phyloP scores from a whole-genome alignment of 2,329 filamentous ascomycete genomes.

The Penicillium sp. region DNA sequence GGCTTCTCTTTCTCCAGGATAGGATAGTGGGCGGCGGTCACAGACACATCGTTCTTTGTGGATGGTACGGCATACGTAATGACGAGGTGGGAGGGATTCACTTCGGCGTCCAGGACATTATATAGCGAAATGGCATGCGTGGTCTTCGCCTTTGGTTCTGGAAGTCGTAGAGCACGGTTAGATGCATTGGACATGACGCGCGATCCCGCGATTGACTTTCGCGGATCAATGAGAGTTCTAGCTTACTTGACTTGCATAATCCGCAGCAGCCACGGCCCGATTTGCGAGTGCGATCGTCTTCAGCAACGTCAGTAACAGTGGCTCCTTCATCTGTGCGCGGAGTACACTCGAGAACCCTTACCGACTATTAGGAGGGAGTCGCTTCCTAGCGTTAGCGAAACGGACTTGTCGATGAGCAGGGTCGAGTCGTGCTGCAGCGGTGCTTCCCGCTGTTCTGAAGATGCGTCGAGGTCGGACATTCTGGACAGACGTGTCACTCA shows the following conservation, averaged over 20 bases:
- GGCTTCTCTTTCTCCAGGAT: constrained; percentile 53
- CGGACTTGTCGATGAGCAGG: constrained; percentile 56
- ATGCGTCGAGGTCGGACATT: constrained; percentile 25
- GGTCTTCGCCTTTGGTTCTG: constrained; percentile 44
- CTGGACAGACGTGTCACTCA: constrained; percentile 14
- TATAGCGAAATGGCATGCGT: constrained; percentile 69
- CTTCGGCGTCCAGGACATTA: constrained; percentile 78
- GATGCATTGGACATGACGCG: constrained; percentile 4
- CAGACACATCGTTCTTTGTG: constrained; percentile 59
- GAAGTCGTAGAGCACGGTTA: constrained; percentile 4
- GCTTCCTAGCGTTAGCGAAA: constrained; percentile 58
- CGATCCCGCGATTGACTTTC: constrained; percentile 12
- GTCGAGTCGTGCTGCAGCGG: constrained; percentile 45
- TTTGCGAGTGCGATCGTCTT: constrained; percentile 55
- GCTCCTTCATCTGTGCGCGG: background rate
- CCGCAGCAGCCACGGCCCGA: constrained; percentile 56
- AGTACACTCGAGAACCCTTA: constrained; percentile 31
- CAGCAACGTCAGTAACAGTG: background rate
- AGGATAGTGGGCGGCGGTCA: constrained; percentile 60
- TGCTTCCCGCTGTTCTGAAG: constrained; percentile 31
- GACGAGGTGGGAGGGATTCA: constrained; percentile 58
- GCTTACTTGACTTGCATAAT: constrained; percentile 49
- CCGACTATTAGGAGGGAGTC: constrained; percentile 61
- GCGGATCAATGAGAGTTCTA: constrained; percentile 7
- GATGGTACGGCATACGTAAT: constrained; percentile 68